Evolutionary conservation across 768 basidiomycete genomes (phyloP).

Genomic region (Lyophyllum decastes): DNA sequence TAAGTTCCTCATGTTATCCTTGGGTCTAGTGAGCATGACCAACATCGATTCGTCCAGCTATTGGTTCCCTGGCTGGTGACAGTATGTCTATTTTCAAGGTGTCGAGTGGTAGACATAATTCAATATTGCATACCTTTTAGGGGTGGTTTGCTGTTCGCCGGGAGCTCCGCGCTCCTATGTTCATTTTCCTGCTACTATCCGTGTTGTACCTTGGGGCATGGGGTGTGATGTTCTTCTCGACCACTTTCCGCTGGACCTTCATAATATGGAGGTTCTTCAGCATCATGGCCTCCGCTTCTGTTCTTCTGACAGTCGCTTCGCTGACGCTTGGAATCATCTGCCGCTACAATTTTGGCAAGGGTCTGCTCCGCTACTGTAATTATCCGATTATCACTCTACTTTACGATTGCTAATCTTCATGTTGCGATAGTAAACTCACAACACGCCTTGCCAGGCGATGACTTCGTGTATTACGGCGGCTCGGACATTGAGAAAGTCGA

Average conservation of each 20-base stretch:
- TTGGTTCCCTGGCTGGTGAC: slow-evolving; percentile 70
- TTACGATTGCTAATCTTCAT: slow-evolving; percentile 11
- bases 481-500: slow-evolving; percentile 57
- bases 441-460: slow-evolving; percentile 44
- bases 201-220: slow-evolving; percentile 66
- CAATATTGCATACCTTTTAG: slow-evolving; percentile 28
- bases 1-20: slow-evolving; percentile 34
- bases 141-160: slow-evolving; percentile 79
- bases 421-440: slow-evolving; percentile 50
- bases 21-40: neutral
- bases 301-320: slow-evolving; percentile 53
- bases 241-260: slow-evolving; percentile 78
- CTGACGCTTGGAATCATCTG: slow-evolving; percentile 68
- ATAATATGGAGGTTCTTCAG: slow-evolving; percentile 75
- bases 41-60: slow-evolving; percentile 39
- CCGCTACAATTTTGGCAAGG: slow-evolving; percentile 77
- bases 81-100: slow-evolving; percentile 32
- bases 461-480: slow-evolving; percentile 32
- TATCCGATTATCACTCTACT: slow-evolving; percentile 8
- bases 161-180: slow-evolving; percentile 60
- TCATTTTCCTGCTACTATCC: slow-evolving; percentile 63
- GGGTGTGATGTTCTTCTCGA: slow-evolving; percentile 72
- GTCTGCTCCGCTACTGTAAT: slow-evolving; percentile 67
- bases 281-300: slow-evolving; percentile 58
- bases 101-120: neutral